Evolutionary conservation across 495 filamentous ascomycete species (phyloP), one percentile per base, ranked within the genome.

Genomic region (Lophiostoma macrostomum): DNA sequence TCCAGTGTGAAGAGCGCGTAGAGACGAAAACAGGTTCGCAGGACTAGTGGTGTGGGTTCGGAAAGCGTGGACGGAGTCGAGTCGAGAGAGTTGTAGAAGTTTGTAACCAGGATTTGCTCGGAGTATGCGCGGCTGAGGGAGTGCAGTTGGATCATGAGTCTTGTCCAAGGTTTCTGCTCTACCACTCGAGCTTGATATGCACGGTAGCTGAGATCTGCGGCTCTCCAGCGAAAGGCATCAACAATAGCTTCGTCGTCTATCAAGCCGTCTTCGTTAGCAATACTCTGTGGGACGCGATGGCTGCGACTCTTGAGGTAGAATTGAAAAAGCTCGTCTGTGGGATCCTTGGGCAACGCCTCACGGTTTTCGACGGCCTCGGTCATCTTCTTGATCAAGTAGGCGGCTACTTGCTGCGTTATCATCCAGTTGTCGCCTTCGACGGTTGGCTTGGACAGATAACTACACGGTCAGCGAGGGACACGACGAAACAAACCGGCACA

Each of bases 391-490:
- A 77, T 75, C 27, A 78, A 44, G 52, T 74, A 76, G 5, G 67
- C 67, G 3, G 74, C 71, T 5, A 73, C 69, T 60, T 77, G 75
- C 48, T 76, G 73, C 3, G 72, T 74, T 27, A 78, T 76, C 74
- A 78, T 76, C 73, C 74, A 77, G 35, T 78, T 77, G 55, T 78
- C 75, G 16, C 75, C 75, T 53, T 78, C 74, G 14, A 77, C 74
- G 0, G 74, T 78, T 1, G 72, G 72, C 58, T 77, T 76, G 8
- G 72, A 73, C 2, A 76, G 60, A 46, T 76, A 76, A 23, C 55
- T 63, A 37, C 14, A 30, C 1, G 14, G 38, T 40, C 12, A 48
- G 25, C 22, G 5, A 2, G 23, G 12, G 38, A 27, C 16, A 50
- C n/a, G 12, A 38, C 14, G 3, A 14, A 28, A 16, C 4, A 24